Percentiles rank a stretch among this genome's conserved stretches.
Evolutionary conservation across 257 asterid genomes (phyloP).

Genomic region (Nicotiana tomentosiformis): DNA sequence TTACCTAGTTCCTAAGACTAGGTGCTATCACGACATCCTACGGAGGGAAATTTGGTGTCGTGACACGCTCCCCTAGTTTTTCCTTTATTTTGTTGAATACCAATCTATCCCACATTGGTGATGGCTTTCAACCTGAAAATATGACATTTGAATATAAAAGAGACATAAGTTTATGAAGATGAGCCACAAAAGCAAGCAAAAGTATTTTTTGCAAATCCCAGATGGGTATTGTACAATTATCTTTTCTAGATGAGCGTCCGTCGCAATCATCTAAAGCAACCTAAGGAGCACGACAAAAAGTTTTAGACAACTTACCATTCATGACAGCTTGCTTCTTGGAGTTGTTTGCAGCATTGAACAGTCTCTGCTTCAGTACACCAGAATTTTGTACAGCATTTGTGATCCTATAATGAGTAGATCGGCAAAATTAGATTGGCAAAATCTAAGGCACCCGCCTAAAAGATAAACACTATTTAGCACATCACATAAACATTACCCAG

Average conservation of each 20-base stretch:
- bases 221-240: background rate
- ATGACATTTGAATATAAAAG: background rate
- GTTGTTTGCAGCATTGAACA: constrained; percentile 85
- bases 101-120: constrained; percentile 95
- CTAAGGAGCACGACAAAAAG: constrained; percentile 1
- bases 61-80: constrained; percentile 50
- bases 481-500: constrained; percentile 51
- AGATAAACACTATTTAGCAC: constrained; percentile 4
- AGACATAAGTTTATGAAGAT: background rate
- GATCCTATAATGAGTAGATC: constrained; percentile 43
- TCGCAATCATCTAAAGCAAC: background rate
- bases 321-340: constrained; percentile 87
- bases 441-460: constrained; percentile 15
- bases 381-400: constrained; percentile 76
- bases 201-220: background rate
- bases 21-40: too few relatives aligned
- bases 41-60: too few relatives aligned
- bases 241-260: background rate
- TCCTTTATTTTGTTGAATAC: constrained; percentile 92
- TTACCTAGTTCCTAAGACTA: too few relatives aligned
- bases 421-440: constrained; percentile 9
- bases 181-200: background rate
- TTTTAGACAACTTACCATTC: constrained; percentile 48
- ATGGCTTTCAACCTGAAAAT: constrained; percentile 69
- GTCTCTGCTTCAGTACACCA: constrained; percentile 67